Conservation (phyloP, 192 early-diverging fungal species). For the Podila clonocystis region DNA sequence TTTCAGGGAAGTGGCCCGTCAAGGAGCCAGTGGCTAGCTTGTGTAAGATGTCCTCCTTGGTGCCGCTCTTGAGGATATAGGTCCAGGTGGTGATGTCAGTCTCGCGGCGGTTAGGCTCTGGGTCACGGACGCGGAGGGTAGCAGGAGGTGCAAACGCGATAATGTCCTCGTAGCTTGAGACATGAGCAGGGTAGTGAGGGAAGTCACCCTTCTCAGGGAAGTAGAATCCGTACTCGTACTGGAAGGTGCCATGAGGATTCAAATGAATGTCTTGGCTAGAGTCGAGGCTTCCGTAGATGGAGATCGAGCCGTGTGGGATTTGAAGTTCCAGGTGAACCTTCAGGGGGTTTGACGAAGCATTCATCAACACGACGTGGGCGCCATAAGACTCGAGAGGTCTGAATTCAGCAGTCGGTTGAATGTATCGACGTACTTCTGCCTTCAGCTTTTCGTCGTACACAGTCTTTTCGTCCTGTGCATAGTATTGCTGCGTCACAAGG, state of each 20-base stretch:
- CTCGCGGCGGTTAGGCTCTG: conserved; percentile 18
- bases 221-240: conserved; percentile 56
- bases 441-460: conserved; percentile 14
- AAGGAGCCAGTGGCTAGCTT: conserved; percentile 24
- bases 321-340: conserved; percentile 52
- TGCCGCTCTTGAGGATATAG: conserved; percentile 29
- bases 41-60: conserved; percentile 11
- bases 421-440: conserved; percentile 22
- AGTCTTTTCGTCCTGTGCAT: conserved; percentile 18
- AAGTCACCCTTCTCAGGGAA: conserved; percentile 57
- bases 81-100: conserved; percentile 19
- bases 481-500: conserved; percentile 43
- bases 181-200: conserved; percentile 46
- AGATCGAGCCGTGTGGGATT: conserved; percentile 57
- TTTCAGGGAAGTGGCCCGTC: conserved; percentile 11
- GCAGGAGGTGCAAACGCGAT: conserved; percentile 28
- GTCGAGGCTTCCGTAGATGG: conserved; percentile 28
- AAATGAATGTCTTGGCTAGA: conserved; percentile 33
- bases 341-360: conserved; percentile 44
- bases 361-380: conserved; percentile 40
- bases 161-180: conserved; percentile 36
- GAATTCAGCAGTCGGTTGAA: conserved; percentile 26
- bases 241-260: conserved; percentile 15
- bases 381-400: conserved; percentile 43
- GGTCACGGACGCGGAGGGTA: conserved; percentile 18